Conservation (phyloP, 495 filamentous ascomycete genomes). For the Aspergillus mulundensis region DNA sequence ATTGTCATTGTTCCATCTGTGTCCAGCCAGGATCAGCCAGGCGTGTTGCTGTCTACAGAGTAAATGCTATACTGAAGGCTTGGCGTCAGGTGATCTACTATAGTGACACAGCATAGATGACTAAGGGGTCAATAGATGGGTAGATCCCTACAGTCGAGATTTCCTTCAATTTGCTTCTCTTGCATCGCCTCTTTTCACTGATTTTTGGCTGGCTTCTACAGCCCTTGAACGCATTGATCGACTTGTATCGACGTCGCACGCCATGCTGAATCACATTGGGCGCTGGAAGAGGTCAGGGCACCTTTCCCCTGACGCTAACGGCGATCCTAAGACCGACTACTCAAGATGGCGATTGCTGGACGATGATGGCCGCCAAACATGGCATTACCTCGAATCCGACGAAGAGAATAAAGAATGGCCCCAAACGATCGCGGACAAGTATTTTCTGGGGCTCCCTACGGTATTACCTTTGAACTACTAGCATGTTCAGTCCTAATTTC, state of each 20-base stretch:
- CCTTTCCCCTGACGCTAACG: constrained; percentile 35
- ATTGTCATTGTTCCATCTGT: too few species aligned
- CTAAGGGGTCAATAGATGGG: constrained; percentile 11
- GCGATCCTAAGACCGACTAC: constrained; percentile 62
- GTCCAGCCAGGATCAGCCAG: too few species aligned
- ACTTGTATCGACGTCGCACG: not conserved
- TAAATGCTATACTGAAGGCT: too few species aligned
- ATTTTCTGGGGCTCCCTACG: constrained; percentile 69
- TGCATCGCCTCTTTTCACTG: not conserved
- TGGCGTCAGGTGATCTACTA: too few species aligned
- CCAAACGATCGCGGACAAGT: constrained; percentile 78
- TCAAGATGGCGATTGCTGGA: constrained; percentile 80
- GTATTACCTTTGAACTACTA: constrained; percentile 27
- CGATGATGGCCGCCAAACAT: constrained; percentile 81
- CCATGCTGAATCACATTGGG: constrained; percentile 30
- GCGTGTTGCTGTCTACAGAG: not conserved
- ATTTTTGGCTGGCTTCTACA: not conserved
- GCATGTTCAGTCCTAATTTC: constrained; percentile 9
- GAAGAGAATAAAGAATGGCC: constrained; percentile 75
- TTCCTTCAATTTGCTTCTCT: not conserved
- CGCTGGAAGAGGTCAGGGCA: constrained; percentile 41
- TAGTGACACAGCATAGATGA: constrained; percentile 4
- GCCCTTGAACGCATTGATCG: not conserved
- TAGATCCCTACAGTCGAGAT: not conserved
- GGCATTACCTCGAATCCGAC: constrained; percentile 85